Evolutionary conservation across 2,329 filamentous ascomycete genomes (phyloP).

Genomic region (Botrytis fabae): DNA sequence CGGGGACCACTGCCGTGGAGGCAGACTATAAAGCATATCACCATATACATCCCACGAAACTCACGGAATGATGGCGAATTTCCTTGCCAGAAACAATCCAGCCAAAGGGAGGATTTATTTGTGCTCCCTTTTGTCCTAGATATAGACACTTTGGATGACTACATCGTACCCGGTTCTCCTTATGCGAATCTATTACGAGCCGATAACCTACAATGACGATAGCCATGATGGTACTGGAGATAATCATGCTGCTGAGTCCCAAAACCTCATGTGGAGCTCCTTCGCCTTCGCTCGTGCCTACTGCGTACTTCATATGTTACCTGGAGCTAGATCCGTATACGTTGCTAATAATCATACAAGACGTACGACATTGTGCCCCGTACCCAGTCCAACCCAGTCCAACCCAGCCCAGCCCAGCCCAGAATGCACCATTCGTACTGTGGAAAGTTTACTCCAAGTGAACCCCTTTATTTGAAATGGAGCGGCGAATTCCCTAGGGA

Average conservation of each 20-base stretch:
- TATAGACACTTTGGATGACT: not conserved
- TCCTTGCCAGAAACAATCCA: not conserved
- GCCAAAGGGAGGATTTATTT: not conserved
- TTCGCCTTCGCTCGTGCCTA: not conserved
- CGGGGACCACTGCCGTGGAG: no score
- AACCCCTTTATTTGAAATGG: not conserved
- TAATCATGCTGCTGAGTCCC: not conserved
- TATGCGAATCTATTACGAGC: not conserved
- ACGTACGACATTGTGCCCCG: not conserved
- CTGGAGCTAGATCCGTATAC: not conserved
- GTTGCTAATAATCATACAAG: not conserved
- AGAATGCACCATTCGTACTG: not conserved
- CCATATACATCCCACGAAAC: not conserved
- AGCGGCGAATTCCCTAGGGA: not conserved
- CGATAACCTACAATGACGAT: not conserved
- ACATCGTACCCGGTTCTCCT: not conserved
- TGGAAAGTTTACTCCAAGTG: no score
- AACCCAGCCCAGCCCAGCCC: not conserved
- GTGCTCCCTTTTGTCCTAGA: not conserved
- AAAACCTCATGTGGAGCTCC: not conserved
- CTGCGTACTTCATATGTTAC: not conserved
- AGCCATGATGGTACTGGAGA: not conserved
- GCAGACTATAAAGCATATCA: no score
- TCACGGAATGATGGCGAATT: not conserved
- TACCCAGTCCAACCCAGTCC: not conserved